These are phyloP conservation scores for Paramecium biaurelia DNA, from an alignment of 73 alveolate genomes.

Conservation along the genomic window DNA sequence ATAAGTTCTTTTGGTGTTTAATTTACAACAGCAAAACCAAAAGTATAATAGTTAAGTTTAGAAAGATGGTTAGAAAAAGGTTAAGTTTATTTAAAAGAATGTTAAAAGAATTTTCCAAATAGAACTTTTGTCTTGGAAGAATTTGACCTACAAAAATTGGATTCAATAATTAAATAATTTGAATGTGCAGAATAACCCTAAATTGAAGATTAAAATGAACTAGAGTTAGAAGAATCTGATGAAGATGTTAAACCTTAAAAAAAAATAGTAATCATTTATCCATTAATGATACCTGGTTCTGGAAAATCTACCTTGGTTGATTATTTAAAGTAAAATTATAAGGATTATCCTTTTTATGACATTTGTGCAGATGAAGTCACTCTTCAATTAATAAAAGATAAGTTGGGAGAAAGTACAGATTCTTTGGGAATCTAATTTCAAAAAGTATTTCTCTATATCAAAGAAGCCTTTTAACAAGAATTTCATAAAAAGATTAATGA, in stretches of 20 bases:
- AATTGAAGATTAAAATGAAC: neutral
- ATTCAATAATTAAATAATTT: neutral
- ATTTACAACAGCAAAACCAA: conserved; percentile 26
- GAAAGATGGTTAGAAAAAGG: conserved; percentile 11
- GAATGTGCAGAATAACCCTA: neutral
- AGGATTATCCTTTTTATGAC: conserved; percentile 26
- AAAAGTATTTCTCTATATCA: neutral
- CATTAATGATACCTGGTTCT: conserved; percentile 36
- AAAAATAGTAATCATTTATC: conserved; percentile 13
- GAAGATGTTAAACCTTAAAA: neutral
- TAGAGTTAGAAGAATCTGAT: neutral
- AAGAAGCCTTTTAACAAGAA: neutral
- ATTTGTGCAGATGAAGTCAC: conserved; percentile 47
- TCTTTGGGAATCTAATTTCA: neutral
- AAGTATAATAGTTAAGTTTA: neutral
- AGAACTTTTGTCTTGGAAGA: conserved; percentile 35
- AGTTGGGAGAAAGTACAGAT: neutral
- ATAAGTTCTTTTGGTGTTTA: neutral
- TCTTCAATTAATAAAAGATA: neutral
- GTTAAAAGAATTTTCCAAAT: neutral
- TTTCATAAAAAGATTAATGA: neutral
- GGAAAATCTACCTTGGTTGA: neutral
- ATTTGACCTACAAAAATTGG: neutral
- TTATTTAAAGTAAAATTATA: neutral
- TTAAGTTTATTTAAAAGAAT: neutral